Base-by-base conservation (phyloP, 208 protist species). In the Porcisia deanei region DNA sequence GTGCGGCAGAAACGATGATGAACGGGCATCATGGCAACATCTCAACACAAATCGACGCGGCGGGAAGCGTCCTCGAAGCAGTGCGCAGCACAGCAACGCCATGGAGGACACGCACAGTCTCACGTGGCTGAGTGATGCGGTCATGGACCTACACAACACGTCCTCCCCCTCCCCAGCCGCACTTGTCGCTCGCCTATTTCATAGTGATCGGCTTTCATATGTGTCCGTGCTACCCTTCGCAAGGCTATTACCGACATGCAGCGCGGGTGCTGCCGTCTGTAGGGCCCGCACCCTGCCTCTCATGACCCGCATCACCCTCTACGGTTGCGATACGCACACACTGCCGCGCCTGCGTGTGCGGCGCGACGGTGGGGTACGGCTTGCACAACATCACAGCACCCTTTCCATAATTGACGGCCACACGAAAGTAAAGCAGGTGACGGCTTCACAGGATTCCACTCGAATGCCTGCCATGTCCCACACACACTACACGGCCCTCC, bases 401-500 rank as follows among this genome's bases (percentile, higher is more conserved):
- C 2, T 25, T 53, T 30, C 34, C 8, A 16, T 34, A 3, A 6
- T 12, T 16, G 54, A 63, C n/a, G 14, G 71, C 57, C 55, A 54
- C 12, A 9, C 37, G 34, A 43, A n/a, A 9, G 39, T 47, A 55
- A 37, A 20, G 49, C 65, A 45, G 8, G 47, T 78, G 54, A 9
- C 9, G 39, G 65, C 71, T 18, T 53, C 77, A 45, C 65, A 64
- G 1, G 75, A 68, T 30, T 41, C 34, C 6, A 61, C 53, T 10
- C 55, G 60, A 25, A 30, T 67, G 20, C 66, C 37, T 9, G 77
- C 77, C 34, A 73, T 82, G 65, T 75, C 77, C 22, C 54, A 77
- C 55, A 57, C 77, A 5, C 77, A 82, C 66, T 82, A 77, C 72
- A 82, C 77, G n/a, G 77, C 72, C 30, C 6, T 82, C 39, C 47